phyloP scores from a whole-genome alignment of 2,329 filamentous ascomycete species.

The Penicillium sclerotiorum region DNA sequence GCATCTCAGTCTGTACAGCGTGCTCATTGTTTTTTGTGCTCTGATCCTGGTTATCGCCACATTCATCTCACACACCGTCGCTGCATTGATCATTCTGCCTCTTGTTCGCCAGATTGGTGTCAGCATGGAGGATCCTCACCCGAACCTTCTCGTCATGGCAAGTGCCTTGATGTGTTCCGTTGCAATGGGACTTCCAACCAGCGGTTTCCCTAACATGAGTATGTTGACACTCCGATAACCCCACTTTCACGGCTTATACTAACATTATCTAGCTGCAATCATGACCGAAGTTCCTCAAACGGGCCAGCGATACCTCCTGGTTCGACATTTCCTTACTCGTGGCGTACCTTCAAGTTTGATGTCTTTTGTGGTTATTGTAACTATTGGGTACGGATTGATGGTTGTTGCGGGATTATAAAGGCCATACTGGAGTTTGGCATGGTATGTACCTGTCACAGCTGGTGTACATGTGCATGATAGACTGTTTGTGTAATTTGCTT shows the following conservation, averaged over 20 bases:
- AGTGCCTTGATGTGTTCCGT: slow-evolving; percentile 94
- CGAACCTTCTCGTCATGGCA: slow-evolving; percentile 93
- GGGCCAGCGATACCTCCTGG: slow-evolving; percentile 85
- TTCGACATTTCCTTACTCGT: slow-evolving; percentile 93
- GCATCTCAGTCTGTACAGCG: slow-evolving; percentile 78
- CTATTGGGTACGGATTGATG: slow-evolving; percentile 90
- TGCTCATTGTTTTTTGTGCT: slow-evolving; percentile 80
- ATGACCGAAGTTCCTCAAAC: slow-evolving; percentile 97
- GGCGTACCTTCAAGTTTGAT: slow-evolving; percentile 86
- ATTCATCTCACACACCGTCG: slow-evolving; percentile 97
- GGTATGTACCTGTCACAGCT: background rate
- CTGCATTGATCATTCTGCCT: slow-evolving; percentile 90
- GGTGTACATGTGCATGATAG: background rate
- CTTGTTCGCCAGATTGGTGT: slow-evolving; percentile 84
- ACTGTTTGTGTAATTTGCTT: background rate
- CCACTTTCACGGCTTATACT: slow-evolving; percentile 17
- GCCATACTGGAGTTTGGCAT: background rate
- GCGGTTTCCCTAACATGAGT: slow-evolving; percentile 99
- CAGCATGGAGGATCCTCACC: slow-evolving; percentile 84
- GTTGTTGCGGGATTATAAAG: slow-evolving; percentile 65
- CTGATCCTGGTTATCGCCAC: slow-evolving; percentile 92
- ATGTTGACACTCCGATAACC: slow-evolving; percentile 51
- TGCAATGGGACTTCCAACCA: slow-evolving; percentile 95
- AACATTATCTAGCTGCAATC: slow-evolving; percentile 71
- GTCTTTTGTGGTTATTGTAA: slow-evolving; percentile 79